These are phyloP conservation scores for Collybia nuda DNA, from an alignment of 768 basidiomycete species.

Conservation along the genomic window DNA sequence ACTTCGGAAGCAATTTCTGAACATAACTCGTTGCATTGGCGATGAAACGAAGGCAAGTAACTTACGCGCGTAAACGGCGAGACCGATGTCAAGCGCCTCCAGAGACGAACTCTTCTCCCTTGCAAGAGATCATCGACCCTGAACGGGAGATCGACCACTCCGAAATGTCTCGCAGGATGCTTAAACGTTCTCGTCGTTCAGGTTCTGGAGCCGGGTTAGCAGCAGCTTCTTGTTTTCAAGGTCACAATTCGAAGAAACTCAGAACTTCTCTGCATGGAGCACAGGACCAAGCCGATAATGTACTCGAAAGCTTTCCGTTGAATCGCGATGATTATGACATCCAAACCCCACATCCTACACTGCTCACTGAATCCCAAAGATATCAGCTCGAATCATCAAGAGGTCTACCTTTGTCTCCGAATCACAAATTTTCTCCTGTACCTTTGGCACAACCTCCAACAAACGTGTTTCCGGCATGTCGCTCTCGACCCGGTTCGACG, in stretches of 20 bases:
- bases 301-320: conserved; percentile 1
- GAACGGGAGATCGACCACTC: conserved; percentile 9
- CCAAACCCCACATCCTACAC: conserved; percentile 16
- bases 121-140: conserved; percentile 8
- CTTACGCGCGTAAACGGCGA: conserved; percentile 16
- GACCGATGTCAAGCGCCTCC: neutral
- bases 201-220: conserved; percentile 1
- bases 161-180: conserved; percentile 16
- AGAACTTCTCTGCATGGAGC: neutral
- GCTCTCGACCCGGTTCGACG: neutral
- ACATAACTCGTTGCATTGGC: neutral
- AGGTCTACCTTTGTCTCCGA: conserved; percentile 4
- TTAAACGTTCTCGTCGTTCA: conserved; percentile 17
- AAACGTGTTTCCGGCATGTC: neutral
- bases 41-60: conserved; percentile 19
- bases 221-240: neutral
- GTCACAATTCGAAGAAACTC: conserved; percentile 10
- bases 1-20: no score
- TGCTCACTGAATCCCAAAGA: conserved; percentile 12
- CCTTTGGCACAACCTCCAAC: conserved; percentile 4
- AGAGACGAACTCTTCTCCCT: conserved; percentile 10
- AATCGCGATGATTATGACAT: conserved; percentile 2
- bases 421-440: conserved; percentile 15
- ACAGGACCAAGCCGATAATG: neutral
- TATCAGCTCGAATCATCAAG: conserved; percentile 14